Evolutionary conservation across 768 basidiomycete species (phyloP).

Genomic region (Agaricus sinodeliciosus): DNA sequence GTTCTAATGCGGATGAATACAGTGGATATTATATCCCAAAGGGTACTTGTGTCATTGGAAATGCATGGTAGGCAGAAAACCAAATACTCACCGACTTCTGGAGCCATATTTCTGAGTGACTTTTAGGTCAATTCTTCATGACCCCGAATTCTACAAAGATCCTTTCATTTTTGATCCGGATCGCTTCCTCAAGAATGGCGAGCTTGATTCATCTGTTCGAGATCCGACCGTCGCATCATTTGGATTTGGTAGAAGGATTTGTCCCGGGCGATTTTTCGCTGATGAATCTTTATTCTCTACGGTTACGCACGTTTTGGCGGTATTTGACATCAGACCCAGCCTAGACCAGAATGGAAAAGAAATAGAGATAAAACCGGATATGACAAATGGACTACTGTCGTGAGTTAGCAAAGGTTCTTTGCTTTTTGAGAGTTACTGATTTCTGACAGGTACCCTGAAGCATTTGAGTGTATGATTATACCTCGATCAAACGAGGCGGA

Average conservation of each 20-base stretch:
- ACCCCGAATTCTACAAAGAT: conserved; percentile 14
- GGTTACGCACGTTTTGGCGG: conserved; percentile 17
- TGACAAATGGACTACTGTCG: conserved; percentile 17
- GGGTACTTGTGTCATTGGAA: not conserved
- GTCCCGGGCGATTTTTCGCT: conserved; percentile 19
- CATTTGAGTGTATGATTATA: not conserved
- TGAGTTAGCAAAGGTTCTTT: conserved; percentile 8
- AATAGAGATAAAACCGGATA: conserved; percentile 14
- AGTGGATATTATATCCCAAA: not conserved
- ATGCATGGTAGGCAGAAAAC: not conserved
- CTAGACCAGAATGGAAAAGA: conserved; percentile 16
- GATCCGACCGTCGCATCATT: conserved; percentile 22
- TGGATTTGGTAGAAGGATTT: conserved; percentile 25
- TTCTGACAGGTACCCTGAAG: not conserved
- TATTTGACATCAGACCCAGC: conserved; percentile 19
- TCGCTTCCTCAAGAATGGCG: conserved; percentile 20
- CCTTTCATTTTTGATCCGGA: conserved; percentile 23
- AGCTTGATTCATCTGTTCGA: conserved; percentile 17
- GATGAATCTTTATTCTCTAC: conserved; percentile 17
- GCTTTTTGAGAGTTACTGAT: not conserved
- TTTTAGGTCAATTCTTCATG: conserved; percentile 16
- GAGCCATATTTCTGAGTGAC: not conserved
- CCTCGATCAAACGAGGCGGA: not conserved
- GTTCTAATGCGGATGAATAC: not conserved
- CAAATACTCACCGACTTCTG: too few species aligned